Conservation (phyloP, 1,139 yeast species). For the Yamadazyma sp. region DNA sequence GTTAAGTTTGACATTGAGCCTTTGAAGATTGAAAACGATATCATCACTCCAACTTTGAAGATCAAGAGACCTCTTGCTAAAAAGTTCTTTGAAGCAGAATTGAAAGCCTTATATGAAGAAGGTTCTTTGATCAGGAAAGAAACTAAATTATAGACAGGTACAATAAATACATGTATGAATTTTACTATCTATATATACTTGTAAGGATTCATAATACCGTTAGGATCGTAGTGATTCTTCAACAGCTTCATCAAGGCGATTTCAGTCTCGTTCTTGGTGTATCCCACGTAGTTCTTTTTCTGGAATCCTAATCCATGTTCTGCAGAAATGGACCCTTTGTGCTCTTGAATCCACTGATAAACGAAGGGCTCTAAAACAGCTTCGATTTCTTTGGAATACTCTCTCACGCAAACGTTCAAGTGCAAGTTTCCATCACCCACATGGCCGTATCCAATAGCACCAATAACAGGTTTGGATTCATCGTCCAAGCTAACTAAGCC, state of each 20-base stretch:
- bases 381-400: constrained; percentile 76
- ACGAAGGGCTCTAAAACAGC: constrained; percentile 84
- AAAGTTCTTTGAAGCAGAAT: constrained; percentile 25
- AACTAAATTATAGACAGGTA: constrained; percentile 4
- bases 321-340: constrained; percentile 88
- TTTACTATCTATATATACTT: constrained; percentile 55
- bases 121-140: constrained; percentile 23
- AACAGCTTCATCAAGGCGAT: constrained; percentile 71
- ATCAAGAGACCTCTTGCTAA: constrained; percentile 39
- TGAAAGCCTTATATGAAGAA: constrained; percentile 25
- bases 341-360: constrained; percentile 77
- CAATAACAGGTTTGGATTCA: constrained; percentile 70
- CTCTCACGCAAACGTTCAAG: constrained; percentile 86
- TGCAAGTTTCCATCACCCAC: constrained; percentile 96
- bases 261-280: constrained; percentile 72
- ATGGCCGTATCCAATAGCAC: constrained; percentile 93
- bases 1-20: constrained; percentile 37
- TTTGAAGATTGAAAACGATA: constrained; percentile 36
- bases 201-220: constrained; percentile 88
- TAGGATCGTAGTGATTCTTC: constrained; percentile 84
- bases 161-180: neutral
- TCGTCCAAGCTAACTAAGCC: constrained; percentile 68
- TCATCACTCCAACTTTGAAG: constrained; percentile 44
- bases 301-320: constrained; percentile 98
- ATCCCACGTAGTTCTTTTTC: constrained; percentile 83